A percentile compares a stretch with the other conserved stretches of the same genome.
These are phyloP conservation scores for Microsporum canis DNA, from an alignment of 2,329 filamentous ascomycete species.

Conservation along the genomic window DNA sequence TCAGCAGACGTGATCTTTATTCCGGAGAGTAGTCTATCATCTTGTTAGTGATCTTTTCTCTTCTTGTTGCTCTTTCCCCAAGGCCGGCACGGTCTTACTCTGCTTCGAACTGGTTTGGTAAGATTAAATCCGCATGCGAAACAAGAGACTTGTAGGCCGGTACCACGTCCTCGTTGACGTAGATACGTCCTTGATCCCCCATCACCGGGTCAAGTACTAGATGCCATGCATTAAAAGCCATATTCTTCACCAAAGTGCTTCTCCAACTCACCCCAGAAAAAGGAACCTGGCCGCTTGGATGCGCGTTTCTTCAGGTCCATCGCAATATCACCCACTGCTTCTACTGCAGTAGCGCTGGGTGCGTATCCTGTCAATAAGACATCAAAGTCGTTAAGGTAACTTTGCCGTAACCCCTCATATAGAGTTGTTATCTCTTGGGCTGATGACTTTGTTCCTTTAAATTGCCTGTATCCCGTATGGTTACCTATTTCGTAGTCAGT, in stretches of 20 bases:
- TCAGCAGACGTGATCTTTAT: slow-evolving; percentile 66
- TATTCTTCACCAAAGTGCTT: background rate
- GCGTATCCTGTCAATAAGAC: slow-evolving; percentile 93
- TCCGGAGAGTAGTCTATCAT: slow-evolving; percentile 63
- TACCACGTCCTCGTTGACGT: slow-evolving; percentile 83
- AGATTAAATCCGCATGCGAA: slow-evolving; percentile 72
- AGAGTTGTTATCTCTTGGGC: slow-evolving; percentile 74
- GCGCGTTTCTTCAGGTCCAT: slow-evolving; percentile 62
- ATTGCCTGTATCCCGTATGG: slow-evolving; percentile 82
- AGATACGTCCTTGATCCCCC: slow-evolving; percentile 87
- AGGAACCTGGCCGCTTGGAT: slow-evolving; percentile 54
- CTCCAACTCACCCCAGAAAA: slow-evolving; percentile 62
- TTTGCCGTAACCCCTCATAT: slow-evolving; percentile 73
- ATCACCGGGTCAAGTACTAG: slow-evolving; percentile 88
- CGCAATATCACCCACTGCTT: slow-evolving; percentile 73
- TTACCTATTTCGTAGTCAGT: slow-evolving; percentile 52
- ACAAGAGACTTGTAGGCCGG: slow-evolving; percentile 78
- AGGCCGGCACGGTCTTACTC: slow-evolving; percentile 49
- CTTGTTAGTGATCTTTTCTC: background rate
- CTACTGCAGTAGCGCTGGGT: slow-evolving; percentile 72
- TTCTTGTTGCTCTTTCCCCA: background rate
- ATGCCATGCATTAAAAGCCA: background rate
- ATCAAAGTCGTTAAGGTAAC: slow-evolving; percentile 77
- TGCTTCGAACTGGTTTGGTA: slow-evolving; percentile 95
- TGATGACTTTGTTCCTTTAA: slow-evolving; percentile 71